These are phyloP conservation scores for Cutaneotrichosporon arboriforme DNA, from an alignment of 1,284 basidiomycete genomes.

Conservation along the genomic window DNA sequence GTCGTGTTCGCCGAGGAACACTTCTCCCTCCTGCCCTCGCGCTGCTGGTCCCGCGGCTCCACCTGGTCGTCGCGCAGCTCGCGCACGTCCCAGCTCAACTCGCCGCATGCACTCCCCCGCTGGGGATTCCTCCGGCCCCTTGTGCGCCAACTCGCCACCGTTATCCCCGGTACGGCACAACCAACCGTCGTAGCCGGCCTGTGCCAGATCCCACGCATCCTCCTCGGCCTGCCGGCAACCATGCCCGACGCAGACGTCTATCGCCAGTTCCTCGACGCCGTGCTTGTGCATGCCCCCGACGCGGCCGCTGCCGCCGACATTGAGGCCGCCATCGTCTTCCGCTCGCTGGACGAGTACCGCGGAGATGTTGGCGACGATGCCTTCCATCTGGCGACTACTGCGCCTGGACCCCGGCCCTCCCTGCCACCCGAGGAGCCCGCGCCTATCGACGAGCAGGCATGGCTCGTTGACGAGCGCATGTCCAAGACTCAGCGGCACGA, in stretches of 20 bases:
- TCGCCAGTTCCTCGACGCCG: not conserved
- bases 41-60: not conserved
- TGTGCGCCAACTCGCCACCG: conserved; percentile 6
- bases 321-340: not conserved
- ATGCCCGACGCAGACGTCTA: not conserved
- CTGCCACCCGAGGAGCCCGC: not conserved
- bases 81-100: not conserved
- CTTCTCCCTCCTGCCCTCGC: not conserved
- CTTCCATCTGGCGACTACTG: not conserved
- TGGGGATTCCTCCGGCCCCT: conserved; percentile 9
- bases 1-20: not conserved
- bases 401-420: not conserved
- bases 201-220: conserved; percentile 1
- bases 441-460: not conserved
- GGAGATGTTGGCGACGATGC: not conserved
- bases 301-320: not conserved
- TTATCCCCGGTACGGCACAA: not conserved
- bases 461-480: not conserved
- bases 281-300: not conserved
- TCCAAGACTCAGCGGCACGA: conserved; percentile 1
- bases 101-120: not conserved
- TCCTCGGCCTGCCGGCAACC: conserved; percentile 4
- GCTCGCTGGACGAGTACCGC: conserved; percentile 2
- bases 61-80: not conserved
- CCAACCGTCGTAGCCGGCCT: conserved; percentile 3